Evolutionary conservation across 768 basidiomycete genomes (phyloP), one percentile per base, ranked within the genome.

Genomic region (Russula compacta): DNA sequence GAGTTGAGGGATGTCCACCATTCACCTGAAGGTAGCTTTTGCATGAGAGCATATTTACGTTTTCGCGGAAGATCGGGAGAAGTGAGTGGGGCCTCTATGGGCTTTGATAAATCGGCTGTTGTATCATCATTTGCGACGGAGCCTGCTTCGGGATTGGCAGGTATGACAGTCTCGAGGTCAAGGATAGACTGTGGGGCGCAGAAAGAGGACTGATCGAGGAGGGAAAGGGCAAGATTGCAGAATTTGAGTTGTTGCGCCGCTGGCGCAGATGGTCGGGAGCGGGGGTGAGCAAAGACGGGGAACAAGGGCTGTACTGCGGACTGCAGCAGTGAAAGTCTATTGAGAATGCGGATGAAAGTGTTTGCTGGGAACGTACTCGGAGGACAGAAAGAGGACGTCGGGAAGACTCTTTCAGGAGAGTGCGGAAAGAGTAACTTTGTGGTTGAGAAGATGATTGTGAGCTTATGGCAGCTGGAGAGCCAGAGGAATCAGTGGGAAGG

Each of bases 1-100:
- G 82, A 78, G 68, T 78, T 80, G 56, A 85, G 79, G 32, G 90
- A 89, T 15, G 88, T 79, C 85, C 89, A 93, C 76, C 83, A 90
- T 60, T 86, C 85, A 42, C 84, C 89, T 1, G 77, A 79, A 0
- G 91, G 88, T 7, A 93, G 76, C 61, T 83, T 85, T 67, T 93
- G 90, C 65, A 92, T 78, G 49, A 93, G 81, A 3, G 91, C 89
- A 72, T 86, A 91, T 68, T 78, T 82, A 56, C 79, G 81, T 48
- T 72, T 74, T 55, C 63, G 67, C 49, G 35, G 55, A 29, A 52
- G 59, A 38, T 59, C 42, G 8, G 60, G 54, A 53, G 61, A 53
- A 10, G 67, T 49, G 62, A 73, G 66, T 62, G 73, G 64, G 48
- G 72, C 60, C 66, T 74, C 66, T 67, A 58, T 71, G 24, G 69